phyloP scores from a whole-genome alignment of 225 moss, liverwort and hornwort genomes.

The Straminergon stramineum region DNA sequence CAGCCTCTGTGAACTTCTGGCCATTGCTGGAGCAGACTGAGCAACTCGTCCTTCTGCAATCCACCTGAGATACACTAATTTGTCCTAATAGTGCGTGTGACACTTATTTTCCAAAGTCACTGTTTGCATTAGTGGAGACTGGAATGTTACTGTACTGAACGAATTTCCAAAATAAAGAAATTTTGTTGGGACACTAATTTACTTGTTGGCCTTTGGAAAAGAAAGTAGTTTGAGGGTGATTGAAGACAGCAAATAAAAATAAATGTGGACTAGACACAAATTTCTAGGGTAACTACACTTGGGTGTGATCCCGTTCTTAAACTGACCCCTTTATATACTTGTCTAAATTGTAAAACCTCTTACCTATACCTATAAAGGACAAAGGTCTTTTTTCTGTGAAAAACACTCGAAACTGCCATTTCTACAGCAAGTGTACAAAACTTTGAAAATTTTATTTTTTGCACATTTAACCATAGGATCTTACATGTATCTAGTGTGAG shows the following conservation, averaged over 20 bases:
- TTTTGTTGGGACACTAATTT: not conserved
- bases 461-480: too few species aligned
- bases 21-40: not conserved
- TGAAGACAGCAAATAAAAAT: too few species aligned
- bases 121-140: not conserved
- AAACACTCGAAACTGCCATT: too few species aligned
- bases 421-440: too few species aligned
- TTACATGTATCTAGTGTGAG: too few species aligned
- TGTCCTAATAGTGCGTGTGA: not conserved
- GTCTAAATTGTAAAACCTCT: not conserved
- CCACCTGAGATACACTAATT: not conserved
- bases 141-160: not conserved
- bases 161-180: not conserved
- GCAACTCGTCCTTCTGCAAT: not conserved
- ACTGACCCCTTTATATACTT: accelerated
- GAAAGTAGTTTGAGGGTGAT: not conserved
- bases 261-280: not conserved
- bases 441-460: too few species aligned
- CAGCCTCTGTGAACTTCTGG: not conserved
- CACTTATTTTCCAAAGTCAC: too few species aligned
- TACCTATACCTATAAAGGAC: too few species aligned
- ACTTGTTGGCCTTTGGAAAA: not conserved
- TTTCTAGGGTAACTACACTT: not conserved
- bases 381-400: too few species aligned
- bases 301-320: not conserved